Conservation (phyloP, 495 filamentous ascomycete genomes). For the Chaetomium tenue region DNA sequence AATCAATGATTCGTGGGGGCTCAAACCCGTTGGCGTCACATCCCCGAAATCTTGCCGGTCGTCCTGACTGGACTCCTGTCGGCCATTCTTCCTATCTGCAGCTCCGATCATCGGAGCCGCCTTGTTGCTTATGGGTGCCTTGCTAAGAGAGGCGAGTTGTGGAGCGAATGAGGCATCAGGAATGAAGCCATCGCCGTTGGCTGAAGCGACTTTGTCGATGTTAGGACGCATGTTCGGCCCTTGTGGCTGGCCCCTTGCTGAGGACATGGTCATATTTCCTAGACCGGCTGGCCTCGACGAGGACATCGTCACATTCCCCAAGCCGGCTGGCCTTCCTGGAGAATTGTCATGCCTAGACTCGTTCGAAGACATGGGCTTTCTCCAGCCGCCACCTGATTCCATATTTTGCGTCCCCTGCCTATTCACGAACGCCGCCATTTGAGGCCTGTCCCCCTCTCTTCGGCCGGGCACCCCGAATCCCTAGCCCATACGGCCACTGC, state of each 20-base stretch:
- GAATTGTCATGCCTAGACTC: not conserved
- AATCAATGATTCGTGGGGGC: conserved; percentile 3
- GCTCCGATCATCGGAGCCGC: not conserved
- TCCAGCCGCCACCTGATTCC: not conserved
- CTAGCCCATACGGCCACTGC: not conserved
- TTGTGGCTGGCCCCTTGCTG: not conserved
- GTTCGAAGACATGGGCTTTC: no score
- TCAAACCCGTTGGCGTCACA: not conserved
- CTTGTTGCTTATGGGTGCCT: not conserved
- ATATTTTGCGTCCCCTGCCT: not conserved
- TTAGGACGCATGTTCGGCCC: not conserved
- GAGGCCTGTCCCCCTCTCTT: not conserved
- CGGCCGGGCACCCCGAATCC: conserved; percentile 17
- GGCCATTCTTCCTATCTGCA: not conserved
- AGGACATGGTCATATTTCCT: not conserved
- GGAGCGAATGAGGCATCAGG: conserved; percentile 15
- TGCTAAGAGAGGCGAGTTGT: conserved; percentile 1
- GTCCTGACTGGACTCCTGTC: not conserved
- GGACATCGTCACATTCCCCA: not conserved
- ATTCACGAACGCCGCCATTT: not conserved
- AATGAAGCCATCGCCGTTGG: conserved; percentile 8
- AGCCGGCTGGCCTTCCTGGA: not conserved
- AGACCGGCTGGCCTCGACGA: not conserved
- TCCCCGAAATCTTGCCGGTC: not conserved
- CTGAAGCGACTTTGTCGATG: not conserved